Base-by-base conservation (phyloP, 768 basidiomycete genomes). In the Macrocybe gigantea region DNA sequence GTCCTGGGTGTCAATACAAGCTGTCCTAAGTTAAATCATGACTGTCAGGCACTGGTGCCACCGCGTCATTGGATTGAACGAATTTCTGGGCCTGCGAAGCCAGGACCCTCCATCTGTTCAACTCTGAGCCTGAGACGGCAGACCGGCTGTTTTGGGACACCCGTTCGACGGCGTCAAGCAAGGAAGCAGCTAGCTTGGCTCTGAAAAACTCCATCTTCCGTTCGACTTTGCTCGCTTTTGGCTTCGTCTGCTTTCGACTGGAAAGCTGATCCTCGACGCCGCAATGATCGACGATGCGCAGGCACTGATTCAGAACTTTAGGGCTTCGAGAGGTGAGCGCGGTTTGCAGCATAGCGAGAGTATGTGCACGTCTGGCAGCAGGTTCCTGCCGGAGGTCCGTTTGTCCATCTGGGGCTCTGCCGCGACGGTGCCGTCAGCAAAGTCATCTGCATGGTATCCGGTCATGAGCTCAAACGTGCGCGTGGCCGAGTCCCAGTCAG, bases 401-500 rank as follows among this genome's bases (percentile, higher is more conserved):
- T 64, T 64, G 50, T 75, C 72, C 8, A 70, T 56, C 48, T 60
- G 65, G 7, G 77, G 79, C n/a, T 43, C 38, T 37, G 49, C 34
- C 10, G 56, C 50, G 2, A 69, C 65, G 5, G 73, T 60, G 5
- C 71, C 76, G 36, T 78, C 75, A 64, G 72, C 71, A 50, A 82
- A 81, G 42, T 78, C 78, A 47, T 75, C 71, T 1, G 62, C 56
- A 50, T 73, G 75, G 54, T 77, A 80, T 5, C 88, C 87, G 3
- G 85, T 84, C 80, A 90, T 84, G 53, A 87, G 66, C 51, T 86
- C 79, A 60, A 88, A 84, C 12, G 76, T 64, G 42, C 74, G 72
- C 41, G 69, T 59, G 1, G 83, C 78, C 13, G 70, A 70, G 22
- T 59, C 66, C 86, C 85, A 90, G 62, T 89, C 83, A 10, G 60